Base-by-base conservation (phyloP, 768 basidiomycete species). In the Pluteus cervinus region DNA sequence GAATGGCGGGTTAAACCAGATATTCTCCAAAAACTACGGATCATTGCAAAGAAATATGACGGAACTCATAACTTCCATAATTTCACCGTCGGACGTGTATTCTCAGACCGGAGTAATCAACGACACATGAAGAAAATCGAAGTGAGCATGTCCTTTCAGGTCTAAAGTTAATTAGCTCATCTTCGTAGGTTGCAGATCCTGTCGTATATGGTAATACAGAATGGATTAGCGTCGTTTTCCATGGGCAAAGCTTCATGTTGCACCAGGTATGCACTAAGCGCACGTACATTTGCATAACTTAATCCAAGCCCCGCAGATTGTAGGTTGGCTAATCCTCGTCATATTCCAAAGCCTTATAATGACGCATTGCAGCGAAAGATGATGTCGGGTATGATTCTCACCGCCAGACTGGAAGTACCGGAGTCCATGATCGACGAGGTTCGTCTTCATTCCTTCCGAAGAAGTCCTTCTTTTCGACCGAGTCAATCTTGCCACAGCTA, bases 361-460 rank as follows among this genome's bases (percentile, higher is more conserved):
- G n/a, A n/a, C n/a, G n/a, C n/a, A n/a, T n/a, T n/a, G n/a, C 54
- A 98, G 94, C 85, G 96, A 42, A 99, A 99, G 65, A 99, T 99
- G 96, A 88, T 97, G 64, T 76, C 83, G 3, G 73, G 78, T 23
- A 69, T 92, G 12, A 78, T 97, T n/a, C 66, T 97, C 28, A 66
- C 79, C 12, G 78, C 76, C 51, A 72, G 94, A 41, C 87, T 88
- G 4, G 66, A 66, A 3, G 84, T 88, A 0, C 88, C 93, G 1
- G 57, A 79, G 10, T 65, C 75, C 3, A 58, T 97, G 31, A 78
- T 98, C 30, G 74, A 80, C 42, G 81, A 88, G 61, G 86, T 82
- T 54, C 7, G 44, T 24, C 9, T 9, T 14, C 18, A 14, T 16
- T 23, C 9, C 26, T 11, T 23, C 12, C 32, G 24, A 29, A 4